These are phyloP conservation scores for Aspergillus persii DNA, from an alignment of 2,329 filamentous ascomycete species.

Conservation along the genomic window DNA sequence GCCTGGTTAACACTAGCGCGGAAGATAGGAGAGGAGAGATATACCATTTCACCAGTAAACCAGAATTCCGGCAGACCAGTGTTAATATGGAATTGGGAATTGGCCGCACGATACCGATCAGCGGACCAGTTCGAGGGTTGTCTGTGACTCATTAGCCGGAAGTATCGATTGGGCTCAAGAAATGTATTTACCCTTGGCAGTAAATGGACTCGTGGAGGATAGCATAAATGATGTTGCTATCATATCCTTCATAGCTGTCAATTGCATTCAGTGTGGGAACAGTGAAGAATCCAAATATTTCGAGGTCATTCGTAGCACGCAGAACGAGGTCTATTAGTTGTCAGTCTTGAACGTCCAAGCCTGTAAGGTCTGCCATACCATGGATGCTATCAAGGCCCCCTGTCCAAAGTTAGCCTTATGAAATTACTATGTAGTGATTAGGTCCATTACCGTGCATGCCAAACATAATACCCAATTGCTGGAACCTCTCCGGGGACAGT, in stretches of 20 bases:
- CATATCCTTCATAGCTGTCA: slow-evolving; percentile 67
- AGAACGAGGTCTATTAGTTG: slow-evolving; percentile 58
- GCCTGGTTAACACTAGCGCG: background rate
- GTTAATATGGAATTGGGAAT: slow-evolving; percentile 48
- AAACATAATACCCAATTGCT: slow-evolving; percentile 74
- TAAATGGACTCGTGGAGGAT: slow-evolving; percentile 87
- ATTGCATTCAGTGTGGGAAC: slow-evolving; percentile 67
- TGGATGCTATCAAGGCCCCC: slow-evolving; percentile 74
- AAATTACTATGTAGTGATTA: background rate
- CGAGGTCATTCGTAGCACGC: slow-evolving; percentile 68
- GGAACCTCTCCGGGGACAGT: slow-evolving; percentile 70
- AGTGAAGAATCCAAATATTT: slow-evolving; percentile 72
- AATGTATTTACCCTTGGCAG: slow-evolving; percentile 57
- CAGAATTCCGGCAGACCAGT: slow-evolving; percentile 56
- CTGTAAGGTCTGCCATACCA: slow-evolving; percentile 31
- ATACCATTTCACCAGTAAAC: slow-evolving; percentile 86
- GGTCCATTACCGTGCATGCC: slow-evolving; percentile 63
- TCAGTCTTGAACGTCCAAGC: background rate
- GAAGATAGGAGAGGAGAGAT: background rate
- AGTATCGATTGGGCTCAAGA: background rate
- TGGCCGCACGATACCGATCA: slow-evolving; percentile 43
- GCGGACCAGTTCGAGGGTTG: slow-evolving; percentile 71
- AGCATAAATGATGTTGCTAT: slow-evolving; percentile 77
- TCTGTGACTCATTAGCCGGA: slow-evolving; percentile 33
- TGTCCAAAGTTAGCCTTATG: slow-evolving; percentile 22